Evolutionary conservation across 75 land plant species (phyloP).

Genomic region (Selaginella tamariscina): DNA sequence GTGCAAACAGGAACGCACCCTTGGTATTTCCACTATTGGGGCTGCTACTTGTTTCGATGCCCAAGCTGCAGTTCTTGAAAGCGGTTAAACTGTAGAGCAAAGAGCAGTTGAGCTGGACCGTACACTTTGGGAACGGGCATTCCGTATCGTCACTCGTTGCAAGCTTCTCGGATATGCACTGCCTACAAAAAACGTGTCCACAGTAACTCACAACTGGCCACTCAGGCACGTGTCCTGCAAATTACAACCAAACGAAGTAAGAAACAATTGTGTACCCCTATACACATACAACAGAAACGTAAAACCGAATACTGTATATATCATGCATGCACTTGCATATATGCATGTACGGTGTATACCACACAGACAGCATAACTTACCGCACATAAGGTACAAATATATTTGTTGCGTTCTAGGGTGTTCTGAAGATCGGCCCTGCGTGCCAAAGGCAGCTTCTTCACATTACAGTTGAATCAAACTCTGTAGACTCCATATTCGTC

Average conservation of each 20-base stretch:
- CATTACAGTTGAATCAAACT: constrained; percentile 16
- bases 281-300: too few relatives aligned
- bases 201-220: constrained; percentile 82
- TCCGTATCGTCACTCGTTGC: constrained; percentile 54
- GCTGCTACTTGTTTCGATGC: constrained; percentile 3
- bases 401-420: constrained; percentile 20
- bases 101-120: constrained; percentile 40
- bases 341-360: too few relatives aligned
- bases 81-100: constrained; percentile 49
- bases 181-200: constrained; percentile 90
- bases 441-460: constrained; percentile 14
- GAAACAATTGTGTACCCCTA: neutral
- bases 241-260: neutral
- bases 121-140: constrained; percentile 64
- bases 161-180: constrained; percentile 59
- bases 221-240: constrained; percentile 88
- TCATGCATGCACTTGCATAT: neutral
- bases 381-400: constrained; percentile 22
- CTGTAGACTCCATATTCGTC: constrained; percentile 20
- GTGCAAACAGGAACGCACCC: too few relatives aligned
- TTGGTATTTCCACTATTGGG: neutral
- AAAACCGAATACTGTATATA: too few relatives aligned
- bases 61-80: constrained; percentile 32
- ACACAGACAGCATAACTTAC: too few relatives aligned
- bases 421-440: constrained; percentile 18